These are phyloP conservation scores for Ogataea trehalophila DNA, from an alignment of 805 yeast species.

Conservation along the genomic window DNA sequence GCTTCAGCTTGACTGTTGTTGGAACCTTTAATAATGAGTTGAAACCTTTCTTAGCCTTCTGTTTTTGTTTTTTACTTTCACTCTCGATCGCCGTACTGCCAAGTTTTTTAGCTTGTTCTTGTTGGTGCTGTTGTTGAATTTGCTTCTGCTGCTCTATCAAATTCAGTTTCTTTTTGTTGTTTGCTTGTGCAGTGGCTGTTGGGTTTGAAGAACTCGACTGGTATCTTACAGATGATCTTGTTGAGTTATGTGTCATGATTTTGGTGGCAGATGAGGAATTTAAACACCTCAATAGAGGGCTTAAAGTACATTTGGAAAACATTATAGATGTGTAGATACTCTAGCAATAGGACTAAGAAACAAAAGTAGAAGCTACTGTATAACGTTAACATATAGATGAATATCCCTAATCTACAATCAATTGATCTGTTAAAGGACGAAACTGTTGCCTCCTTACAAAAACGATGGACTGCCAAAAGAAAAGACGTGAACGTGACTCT, in stretches of 20 bases:
- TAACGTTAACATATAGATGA: no score
- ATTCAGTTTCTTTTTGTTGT: constrained; percentile 12
- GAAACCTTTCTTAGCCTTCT: constrained; percentile 27
- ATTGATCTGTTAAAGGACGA: no score
- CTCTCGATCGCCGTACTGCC: constrained; percentile 1
- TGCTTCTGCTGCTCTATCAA: constrained; percentile 8
- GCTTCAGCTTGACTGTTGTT: constrained; percentile 27
- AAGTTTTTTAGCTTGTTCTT: constrained; percentile 1
- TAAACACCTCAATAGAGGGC: neutral
- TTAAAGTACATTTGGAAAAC: neutral
- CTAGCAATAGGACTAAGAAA: no score
- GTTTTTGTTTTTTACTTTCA: constrained; percentile 6
- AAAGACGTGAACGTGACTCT: no score
- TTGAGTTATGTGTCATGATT: neutral
- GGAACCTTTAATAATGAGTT: constrained; percentile 32
- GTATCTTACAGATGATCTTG: constrained; percentile 6
- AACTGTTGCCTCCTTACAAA: no score
- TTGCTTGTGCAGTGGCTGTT: constrained; percentile 6
- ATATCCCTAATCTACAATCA: no score
- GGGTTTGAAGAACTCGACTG: constrained; percentile 23
- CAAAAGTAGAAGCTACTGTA: no score
- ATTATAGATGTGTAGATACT: neutral
- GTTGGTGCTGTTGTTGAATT: constrained; percentile 3
- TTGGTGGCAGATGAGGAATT: neutral
- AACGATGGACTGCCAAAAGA: no score